Evolutionary conservation across 345 rosid genomes (phyloP), one percentile per base, ranked within the genome.

Genomic region (Syzygium jambos): DNA sequence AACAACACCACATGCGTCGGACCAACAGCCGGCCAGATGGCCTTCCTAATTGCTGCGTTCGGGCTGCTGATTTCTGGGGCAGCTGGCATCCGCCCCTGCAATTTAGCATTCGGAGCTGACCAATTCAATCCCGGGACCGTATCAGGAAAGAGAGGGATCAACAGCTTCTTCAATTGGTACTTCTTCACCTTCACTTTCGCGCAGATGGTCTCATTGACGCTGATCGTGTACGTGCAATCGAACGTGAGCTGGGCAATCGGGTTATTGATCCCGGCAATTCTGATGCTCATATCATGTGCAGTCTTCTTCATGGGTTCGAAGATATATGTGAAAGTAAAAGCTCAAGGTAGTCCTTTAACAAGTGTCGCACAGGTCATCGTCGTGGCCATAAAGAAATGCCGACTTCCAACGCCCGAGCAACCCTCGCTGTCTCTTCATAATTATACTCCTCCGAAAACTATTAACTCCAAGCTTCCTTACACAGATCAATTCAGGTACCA

Each of bases 311-410:
- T 85, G 85, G 91, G 91, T 23, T 88, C 89, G 17, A 90, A 61
- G 80, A 53, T 90, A 78, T 90, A 87, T 27, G 91, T 90, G 55
- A 88, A 43, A 78, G 87, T 88, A 25, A 88, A 86, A 59, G 87
- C 89, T 51, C 52, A 84, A 6, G 98, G 98, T 30, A 95, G 98
- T 88, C 98, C 98, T 3, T 59, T 95, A 89, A 93, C 93, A 23
- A 91, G 97, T 90, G 91, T 95, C 2, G 90, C 86, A 23, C 93
- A 90, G 85, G 94, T 92, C 49, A 25, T 91, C 21, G 90, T 86
- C 11, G 94, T 86, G 12, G 83, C 93, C 7, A 63, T 88, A 78
- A 91, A 91, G 90, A 92, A 92, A 86, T 54, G 92, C 61, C 27
- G 52, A 30, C 53, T 92, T 38, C 87, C 87, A 23, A 80, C 55